Base-by-base conservation (phyloP, 2,329 filamentous ascomycete species). In the Trichoderma polysporum region DNA sequence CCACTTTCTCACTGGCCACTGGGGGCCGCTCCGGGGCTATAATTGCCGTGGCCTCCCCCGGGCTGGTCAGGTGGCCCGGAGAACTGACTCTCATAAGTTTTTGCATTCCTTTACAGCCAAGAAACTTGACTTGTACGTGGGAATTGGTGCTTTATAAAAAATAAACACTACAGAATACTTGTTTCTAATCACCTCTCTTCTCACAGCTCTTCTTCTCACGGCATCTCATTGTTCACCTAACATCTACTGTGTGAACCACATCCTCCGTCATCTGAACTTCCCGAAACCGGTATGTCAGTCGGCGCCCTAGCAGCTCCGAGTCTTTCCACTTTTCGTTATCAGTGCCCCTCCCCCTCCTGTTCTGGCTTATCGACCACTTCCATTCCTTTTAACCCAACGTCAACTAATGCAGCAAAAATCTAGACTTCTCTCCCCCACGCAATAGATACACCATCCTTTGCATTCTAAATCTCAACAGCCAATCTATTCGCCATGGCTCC, bases 401-500 rank as follows among this genome's bases (percentile, higher is more conserved):
- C 33, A 63, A 17, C 63, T 66, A 41, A 66, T 13, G 12, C 45
- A 29, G 19, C 22, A 25, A 22, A 19, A 8, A 41, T 7, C 9
- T n/a, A 66, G 47, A 35, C 17, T 22, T 41, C 52, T 45, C 25
- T 13, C 6, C 29, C 22, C 17, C 49, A 8, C 22, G 37, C 37
- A n/a, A 15, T 17, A 12, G 17, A 37, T 19, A 35, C 53, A 29
- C 37, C 15, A 4, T 49, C 22, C 13, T 27, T 22, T 22, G 12
- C 25, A 2, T 37, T 15, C 12, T 25, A n/a, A 60, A 17, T 53
- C 13, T 27, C 50, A 41, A 68, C 33, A 29, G 12, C 33, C 50
- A 56, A 56, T 50, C 29, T 52, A 19, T 56, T 37, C 69, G 78
- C 67, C 72, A 89, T 89, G 87, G 84, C 87, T 72, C 85, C 86